phyloP scores from a whole-genome alignment of 768 basidiomycete species.

The Trametes cubensis region DNA sequence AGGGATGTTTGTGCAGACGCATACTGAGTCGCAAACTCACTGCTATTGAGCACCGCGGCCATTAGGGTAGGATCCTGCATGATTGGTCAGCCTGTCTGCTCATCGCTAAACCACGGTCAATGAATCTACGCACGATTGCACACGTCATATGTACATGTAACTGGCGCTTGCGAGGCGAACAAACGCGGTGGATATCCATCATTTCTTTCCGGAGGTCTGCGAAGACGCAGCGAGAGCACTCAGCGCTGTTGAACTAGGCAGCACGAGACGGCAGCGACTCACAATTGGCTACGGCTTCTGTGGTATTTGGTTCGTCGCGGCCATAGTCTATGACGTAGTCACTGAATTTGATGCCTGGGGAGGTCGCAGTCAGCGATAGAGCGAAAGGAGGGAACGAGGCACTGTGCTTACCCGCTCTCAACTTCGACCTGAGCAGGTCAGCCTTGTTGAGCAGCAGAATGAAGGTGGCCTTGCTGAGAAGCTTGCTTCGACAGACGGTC shows the following conservation, averaged over 20 bases:
- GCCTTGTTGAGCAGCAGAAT: constrained; percentile 62
- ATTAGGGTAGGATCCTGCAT: constrained; percentile 46
- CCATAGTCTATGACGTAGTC: constrained; percentile 55
- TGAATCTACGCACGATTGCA: constrained; percentile 39
- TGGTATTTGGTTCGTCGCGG: constrained; percentile 48
- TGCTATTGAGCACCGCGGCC: constrained; percentile 47
- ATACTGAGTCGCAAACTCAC: constrained; percentile 36
- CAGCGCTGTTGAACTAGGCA: no score
- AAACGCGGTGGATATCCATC: constrained; percentile 46
- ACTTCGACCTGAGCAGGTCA: constrained; percentile 56
- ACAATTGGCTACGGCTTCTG: constrained; percentile 55
- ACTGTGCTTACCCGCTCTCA: constrained; percentile 34
- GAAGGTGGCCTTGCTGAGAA: constrained; percentile 53
- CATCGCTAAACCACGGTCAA: background rate
- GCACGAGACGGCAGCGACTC: constrained; percentile 16
- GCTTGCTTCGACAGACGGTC: constrained; percentile 54
- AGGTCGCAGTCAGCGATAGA: background rate
- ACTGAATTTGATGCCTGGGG: constrained; percentile 41
- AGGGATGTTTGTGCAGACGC: background rate
- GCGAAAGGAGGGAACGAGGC: no score
- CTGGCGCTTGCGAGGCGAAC: constrained; percentile 47
- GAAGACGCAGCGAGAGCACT: background rate
- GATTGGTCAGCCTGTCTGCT: background rate
- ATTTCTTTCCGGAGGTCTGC: constrained; percentile 54
- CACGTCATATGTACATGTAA: constrained; percentile 57